Evolutionary conservation across 1,284 basidiomycete genomes (phyloP), one percentile per base, ranked within the genome.

Genomic region (Rhodotorula glutinis): DNA sequence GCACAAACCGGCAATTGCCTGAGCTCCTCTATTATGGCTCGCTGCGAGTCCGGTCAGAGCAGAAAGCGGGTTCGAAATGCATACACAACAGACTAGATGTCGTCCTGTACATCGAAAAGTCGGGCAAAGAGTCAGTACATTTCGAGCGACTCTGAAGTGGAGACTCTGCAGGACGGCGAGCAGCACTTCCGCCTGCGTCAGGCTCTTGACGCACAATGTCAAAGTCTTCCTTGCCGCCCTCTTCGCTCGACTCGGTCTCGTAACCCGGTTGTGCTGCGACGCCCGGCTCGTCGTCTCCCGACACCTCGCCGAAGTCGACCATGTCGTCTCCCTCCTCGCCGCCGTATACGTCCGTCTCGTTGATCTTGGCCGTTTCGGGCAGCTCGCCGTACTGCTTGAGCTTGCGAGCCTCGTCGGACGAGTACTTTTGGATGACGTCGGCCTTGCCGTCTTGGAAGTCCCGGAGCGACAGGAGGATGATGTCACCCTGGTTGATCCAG

Each of bases 361-460:
- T 97, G 84, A 98, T 96, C 84, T 96, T 96, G 77, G 94, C 94
- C 76, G 91, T 93, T 80, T 95, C 92, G 47, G 96, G 96, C 62
- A 98, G 85, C 80, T 98, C 96, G 64, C 96, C 94, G 78, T 98
- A 97, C 33, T 91, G 91, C 85, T 97, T 96, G 79, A 98, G 87
- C 43, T 89, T 92, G 72, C 92, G 85, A 38, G 92, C 92, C 76
- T 84, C 83, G 70, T 82, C 78, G 27, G 82, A 79, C 74, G 93
- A 96, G 82, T 98, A 99, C 81, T 97, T 97, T 78, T 97, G 95
- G 77, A 98, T 98, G 57, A 99, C 95, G 82, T 99, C 96, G 41
- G 94, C 96, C 81, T 98, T 98, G 81, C 92, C 93, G 77, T 98
- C 96, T 80, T 98, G 95, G 86, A 98, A 99, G 65, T 98, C 96